phyloP scores from a whole-genome alignment of 148 eudicot genomes.

The Talinum fruticosum region DNA sequence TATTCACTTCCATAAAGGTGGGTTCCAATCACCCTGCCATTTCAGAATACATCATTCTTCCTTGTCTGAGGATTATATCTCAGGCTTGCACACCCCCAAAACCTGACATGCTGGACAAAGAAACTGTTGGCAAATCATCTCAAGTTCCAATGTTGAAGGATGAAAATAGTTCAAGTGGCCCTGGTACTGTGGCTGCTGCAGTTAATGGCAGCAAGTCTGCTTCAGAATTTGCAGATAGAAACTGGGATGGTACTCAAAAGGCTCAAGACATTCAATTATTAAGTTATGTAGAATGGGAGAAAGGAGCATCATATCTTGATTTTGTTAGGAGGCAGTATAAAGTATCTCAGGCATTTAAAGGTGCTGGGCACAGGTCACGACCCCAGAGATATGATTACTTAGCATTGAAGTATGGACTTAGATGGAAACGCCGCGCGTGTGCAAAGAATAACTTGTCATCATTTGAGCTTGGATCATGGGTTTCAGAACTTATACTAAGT shows the following conservation, averaged over 20 bases:
- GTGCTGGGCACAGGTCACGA: conserved; percentile 62
- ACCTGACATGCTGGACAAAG: conserved; percentile 78
- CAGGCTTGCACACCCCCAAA: conserved; percentile 99
- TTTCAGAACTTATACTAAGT: conserved; percentile 91
- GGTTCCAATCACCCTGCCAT: conserved; percentile 98
- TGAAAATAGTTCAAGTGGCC: conserved; percentile 43
- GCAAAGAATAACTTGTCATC: conserved; percentile 61
- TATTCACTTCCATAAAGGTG: conserved; percentile 87
- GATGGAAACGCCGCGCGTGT: conserved; percentile 83
- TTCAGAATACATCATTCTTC: conserved; percentile 96
- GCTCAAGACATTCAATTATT: conserved; percentile 78
- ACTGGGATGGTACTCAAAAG: conserved; percentile 78
- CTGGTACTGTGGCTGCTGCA: conserved; percentile 39
- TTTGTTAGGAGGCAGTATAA: conserved; percentile 98
- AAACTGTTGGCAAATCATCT: conserved; percentile 48
- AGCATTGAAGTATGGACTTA: conserved; percentile 85
- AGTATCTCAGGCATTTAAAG: conserved; percentile 68
- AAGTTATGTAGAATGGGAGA: conserved; percentile 98
- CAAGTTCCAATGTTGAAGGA: conserved; percentile 42
- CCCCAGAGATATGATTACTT: conserved; percentile 74
- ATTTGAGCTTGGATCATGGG: conserved; percentile 99
- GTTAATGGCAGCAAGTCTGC: conserved; percentile 51
- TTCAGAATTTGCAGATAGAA: conserved; percentile 55
- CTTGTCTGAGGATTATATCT: conserved; percentile 91
- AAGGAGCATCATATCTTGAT: conserved; percentile 97